Evolutionary conservation across 306 rosid species (phyloP).

Genomic region (Nissolia schottii): DNA sequence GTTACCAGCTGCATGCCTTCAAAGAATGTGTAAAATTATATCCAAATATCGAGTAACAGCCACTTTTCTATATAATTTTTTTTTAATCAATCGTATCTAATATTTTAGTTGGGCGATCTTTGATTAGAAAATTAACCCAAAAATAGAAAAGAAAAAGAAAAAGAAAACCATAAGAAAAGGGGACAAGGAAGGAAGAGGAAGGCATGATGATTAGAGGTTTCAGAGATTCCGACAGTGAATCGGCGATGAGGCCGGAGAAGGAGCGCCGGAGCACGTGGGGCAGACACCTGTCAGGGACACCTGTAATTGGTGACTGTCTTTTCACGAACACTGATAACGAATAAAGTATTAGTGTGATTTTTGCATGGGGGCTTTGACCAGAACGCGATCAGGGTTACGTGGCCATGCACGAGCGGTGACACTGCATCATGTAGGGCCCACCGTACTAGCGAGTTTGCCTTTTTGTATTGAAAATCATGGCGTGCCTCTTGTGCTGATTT

Average conservation of each 20-base stretch:
- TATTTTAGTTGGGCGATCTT: neutral
- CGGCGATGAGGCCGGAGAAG: constrained; percentile 23
- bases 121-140: neutral
- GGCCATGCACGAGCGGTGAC: constrained; percentile 29
- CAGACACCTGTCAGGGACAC: constrained; percentile 37
- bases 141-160: neutral
- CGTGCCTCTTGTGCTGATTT: constrained; percentile 55
- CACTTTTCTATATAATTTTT: too few relatives aligned
- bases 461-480: constrained; percentile 53
- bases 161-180: neutral
- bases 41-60: too few relatives aligned
- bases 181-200: neutral
- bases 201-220: neutral
- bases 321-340: constrained; percentile 36
- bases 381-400: constrained; percentile 14
- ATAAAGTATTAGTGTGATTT: constrained; percentile 33
- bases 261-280: constrained; percentile 10
- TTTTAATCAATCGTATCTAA: neutral
- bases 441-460: constrained; percentile 2
- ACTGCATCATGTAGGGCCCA: constrained; percentile 25
- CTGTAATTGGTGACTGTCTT: constrained; percentile 37
- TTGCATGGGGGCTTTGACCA: constrained; percentile 45
- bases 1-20: neutral
- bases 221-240: constrained; percentile 26
- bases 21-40: too few relatives aligned